Evolutionary conservation across 2,329 filamentous ascomycete species (phyloP), one percentile per base, ranked within the genome.

Genomic region (Trichothecium sympodiale): DNA sequence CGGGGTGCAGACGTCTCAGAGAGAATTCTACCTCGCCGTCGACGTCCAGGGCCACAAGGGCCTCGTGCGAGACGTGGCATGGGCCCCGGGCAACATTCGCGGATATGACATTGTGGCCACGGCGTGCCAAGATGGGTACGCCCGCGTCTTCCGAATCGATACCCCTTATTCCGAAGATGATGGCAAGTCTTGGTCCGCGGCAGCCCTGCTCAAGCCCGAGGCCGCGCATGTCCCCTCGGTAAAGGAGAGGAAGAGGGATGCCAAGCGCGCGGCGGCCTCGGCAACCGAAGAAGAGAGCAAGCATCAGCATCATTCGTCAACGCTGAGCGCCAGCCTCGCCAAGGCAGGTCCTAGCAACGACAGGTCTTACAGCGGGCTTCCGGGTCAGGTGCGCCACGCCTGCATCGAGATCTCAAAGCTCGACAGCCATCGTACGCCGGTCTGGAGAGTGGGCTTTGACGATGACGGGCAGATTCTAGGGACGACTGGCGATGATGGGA

Each of bases 91-190:
- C 10, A 93, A 87, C 44, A 86, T 93, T 48, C 69, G 88, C 28
- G 89, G 89, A 2, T 89, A 85, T 54, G 91, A 98, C 55, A 72
- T 89, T 38, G 73, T 96, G 47, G 91, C 89, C 3, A 93, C 88
- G 5, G 89, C 87, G 3, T 91, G 85, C 53, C 93, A 93, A 56
- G 91, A 98, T 53, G 89, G 91, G 3, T 80, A 77, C 47, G 77
- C 95, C 29, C 74, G 89, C 29, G 81, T 98, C n/a, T 94, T 93
- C 51, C 78, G 89, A 47, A 57, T 94, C 14, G 75, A 79, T 26
- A 82, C 81, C 0, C 69, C 71, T 1, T 60, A 59, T 41, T 54
- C 47, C 43, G 60, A 51, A 41, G 62, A 56, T 41, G 70, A 61
- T 47, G 69, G 55, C 32, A 69, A 62, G 45, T 61, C 60, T 5